Percentiles rank a stretch among this genome's conserved stretches.
These are phyloP conservation scores for Pterulicium gracile DNA, from an alignment of 1,284 basidiomycete genomes.

Conservation along the genomic window DNA sequence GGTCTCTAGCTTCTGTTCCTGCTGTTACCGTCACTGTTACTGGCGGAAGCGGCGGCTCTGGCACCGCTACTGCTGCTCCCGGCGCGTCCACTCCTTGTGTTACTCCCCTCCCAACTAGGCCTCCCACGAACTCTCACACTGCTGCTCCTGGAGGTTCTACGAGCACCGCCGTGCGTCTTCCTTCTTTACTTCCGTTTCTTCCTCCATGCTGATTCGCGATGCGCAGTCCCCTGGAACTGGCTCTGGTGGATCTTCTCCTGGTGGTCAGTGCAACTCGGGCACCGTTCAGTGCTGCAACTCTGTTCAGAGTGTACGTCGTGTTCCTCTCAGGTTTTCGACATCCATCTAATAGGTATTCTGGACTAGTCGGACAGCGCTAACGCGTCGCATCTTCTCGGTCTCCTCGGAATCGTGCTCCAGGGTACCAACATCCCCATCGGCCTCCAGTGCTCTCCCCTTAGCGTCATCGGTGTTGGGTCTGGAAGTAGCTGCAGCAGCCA, in stretches of 20 bases:
- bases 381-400: conserved; percentile 13
- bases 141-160: not conserved
- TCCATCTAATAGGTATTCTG: not conserved
- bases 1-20: not conserved
- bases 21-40: not conserved
- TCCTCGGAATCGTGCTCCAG: conserved; percentile 13
- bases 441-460: conserved; percentile 14
- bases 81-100: not conserved
- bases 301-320: conserved; percentile 10
- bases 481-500: conserved; percentile 16
- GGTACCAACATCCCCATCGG: conserved; percentile 10
- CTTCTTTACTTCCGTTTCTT: no score
- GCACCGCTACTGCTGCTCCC: not conserved
- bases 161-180: not conserved
- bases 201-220: no score
- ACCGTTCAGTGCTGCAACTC: conserved; percentile 16
- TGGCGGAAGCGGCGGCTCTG: not conserved
- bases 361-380: conserved; percentile 5
- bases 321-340: not conserved
- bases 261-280: conserved; percentile 13
- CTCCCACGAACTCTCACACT: conserved; percentile 11
- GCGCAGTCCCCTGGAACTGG: no score
- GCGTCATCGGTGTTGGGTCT: conserved; percentile 7
- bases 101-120: not conserved
- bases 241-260: no score